Evolutionary conservation across 352 stramenopile genomes (phyloP), one percentile per base, ranked within the genome.

Genomic region (Phytophthora nicotianae): DNA sequence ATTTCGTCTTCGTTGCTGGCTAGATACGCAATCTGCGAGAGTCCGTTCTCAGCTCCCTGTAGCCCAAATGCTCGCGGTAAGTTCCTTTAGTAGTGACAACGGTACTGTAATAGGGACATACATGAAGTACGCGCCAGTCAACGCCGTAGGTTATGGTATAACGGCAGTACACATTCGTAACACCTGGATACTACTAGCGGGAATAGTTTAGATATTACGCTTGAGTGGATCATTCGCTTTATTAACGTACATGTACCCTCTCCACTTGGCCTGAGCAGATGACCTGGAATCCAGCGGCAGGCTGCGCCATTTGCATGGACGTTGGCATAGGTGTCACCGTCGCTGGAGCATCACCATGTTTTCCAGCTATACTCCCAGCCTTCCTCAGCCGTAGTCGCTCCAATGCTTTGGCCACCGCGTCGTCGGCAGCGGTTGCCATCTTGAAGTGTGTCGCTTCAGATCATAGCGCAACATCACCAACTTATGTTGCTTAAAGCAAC

Each of bases 51-150:
- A 16, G 84, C 70, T 10, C 86, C 87, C 79, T 92, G 50, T 4
- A 58, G 37, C 17, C n/a, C 16, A 46, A 47, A 14, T 41, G n/a
- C n/a, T n/a, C n/a, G n/a, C n/a, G n/a, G n/a, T n/a, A n/a, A n/a
- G n/a, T n/a, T n/a, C n/a, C 8, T 50, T 21, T 5, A 6, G 23
- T 7, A 7, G 19, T 21, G 14, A 9, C 4, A 16, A 4, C 26
- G 33, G 7, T 37, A 40, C 35, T n/a, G n/a, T n/a, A n/a, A n/a
- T n/a, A n/a, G n/a, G 23, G 33, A 55, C 76, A 20, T 45, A 90
- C 93, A 51, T 98, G 86, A 7, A 97, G 68, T 7, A 98, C 79
- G 10, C 81, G 82, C 95, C 96, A 98, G 72, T 98, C 92, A 20
- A 86, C 76, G 19, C 95, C 96, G 60, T 96, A 97, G 3, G 78